phyloP scores from a whole-genome alignment of 331 rosid genomes.

The Quercus lobata region DNA sequence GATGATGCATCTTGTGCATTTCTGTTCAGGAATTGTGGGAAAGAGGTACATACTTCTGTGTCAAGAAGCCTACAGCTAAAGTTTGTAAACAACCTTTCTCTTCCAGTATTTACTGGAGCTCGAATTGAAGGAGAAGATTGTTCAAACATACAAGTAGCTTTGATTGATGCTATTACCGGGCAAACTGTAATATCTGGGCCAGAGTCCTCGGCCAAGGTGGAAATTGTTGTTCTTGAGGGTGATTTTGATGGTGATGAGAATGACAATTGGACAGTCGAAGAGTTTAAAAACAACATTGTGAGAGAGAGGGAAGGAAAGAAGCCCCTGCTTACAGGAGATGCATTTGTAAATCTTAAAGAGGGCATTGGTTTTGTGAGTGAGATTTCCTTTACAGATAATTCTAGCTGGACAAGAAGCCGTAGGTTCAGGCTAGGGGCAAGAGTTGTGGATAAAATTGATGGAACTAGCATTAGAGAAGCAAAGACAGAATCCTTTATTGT shows the following conservation, averaged over 20 bases:
- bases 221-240: conserved; percentile 93
- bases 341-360: conserved; percentile 66
- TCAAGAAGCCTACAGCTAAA: conserved; percentile 64
- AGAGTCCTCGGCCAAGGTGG: conserved; percentile 84
- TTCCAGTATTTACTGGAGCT: conserved; percentile 94
- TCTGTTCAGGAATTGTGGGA: conserved; percentile 62
- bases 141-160: conserved; percentile 54
- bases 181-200: conserved; percentile 62
- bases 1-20: conserved; percentile 17
- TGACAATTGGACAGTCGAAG: conserved; percentile 73
- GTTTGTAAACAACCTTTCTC: conserved; percentile 63
- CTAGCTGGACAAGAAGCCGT: conserved; percentile 99
- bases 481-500: conserved; percentile 85
- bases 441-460: conserved; percentile 61
- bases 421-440: conserved; percentile 91
- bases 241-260: conserved; percentile 88
- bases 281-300: conserved; percentile 80
- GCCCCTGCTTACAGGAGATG: conserved; percentile 89
- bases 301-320: conserved; percentile 93
- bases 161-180: conserved; percentile 56
- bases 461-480: conserved; percentile 70
- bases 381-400: conserved; percentile 88
- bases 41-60: conserved; percentile 45
- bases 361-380: conserved; percentile 71
- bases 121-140: conserved; percentile 89